phyloP scores from a whole-genome alignment of 2,329 filamentous ascomycete genomes.

The Penicillium crustosum region DNA sequence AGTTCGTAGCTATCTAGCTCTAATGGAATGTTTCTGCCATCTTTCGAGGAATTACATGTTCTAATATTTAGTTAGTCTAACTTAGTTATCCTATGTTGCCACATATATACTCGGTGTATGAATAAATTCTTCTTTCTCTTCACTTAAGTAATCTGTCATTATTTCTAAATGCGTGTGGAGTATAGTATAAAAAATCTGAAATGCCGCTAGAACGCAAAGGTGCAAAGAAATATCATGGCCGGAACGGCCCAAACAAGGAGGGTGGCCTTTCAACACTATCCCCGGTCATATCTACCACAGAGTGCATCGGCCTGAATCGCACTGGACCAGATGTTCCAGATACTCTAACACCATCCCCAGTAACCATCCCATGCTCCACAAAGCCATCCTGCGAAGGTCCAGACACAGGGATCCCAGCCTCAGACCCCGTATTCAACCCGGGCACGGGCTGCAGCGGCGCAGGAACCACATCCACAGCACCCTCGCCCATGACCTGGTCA shows the following conservation, averaged over 20 bases:
- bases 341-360: not conserved
- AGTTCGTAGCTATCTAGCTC: not conserved
- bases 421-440: not conserved
- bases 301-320: not conserved
- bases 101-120: not conserved
- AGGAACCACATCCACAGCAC: not conserved
- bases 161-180: not conserved
- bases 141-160: not conserved
- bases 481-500: not conserved
- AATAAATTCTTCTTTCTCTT: not conserved
- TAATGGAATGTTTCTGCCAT: not conserved
- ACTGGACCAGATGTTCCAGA: not conserved
- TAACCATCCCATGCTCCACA: not conserved
- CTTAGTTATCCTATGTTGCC: not conserved
- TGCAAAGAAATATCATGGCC: not conserved
- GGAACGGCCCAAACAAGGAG: conserved; percentile 4
- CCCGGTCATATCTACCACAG: not conserved
- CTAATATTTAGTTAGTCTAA: too few relatives aligned
- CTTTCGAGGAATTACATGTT: not conserved
- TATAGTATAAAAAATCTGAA: not conserved
- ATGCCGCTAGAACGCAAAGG: not conserved
- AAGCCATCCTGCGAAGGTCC: not conserved
- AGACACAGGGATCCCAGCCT: not conserved
- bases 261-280: not conserved
- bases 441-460: not conserved